These are phyloP conservation scores for Aspergillus arachidicola DNA, from an alignment of 2,329 filamentous ascomycete genomes.

Conservation along the genomic window DNA sequence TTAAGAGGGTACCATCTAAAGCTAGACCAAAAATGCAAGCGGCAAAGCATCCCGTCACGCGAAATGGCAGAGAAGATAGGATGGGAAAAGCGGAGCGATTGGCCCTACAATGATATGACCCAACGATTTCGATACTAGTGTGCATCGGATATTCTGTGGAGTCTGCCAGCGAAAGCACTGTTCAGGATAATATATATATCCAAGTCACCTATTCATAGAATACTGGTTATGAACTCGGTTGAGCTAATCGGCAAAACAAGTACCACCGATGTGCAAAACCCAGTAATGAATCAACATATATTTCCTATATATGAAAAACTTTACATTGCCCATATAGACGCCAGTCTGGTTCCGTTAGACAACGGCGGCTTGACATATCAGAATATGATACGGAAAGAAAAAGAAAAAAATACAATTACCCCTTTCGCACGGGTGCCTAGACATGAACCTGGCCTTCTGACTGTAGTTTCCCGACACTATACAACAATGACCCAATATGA, in stretches of 20 bases:
- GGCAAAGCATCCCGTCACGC: not conserved
- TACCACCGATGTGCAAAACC: not conserved
- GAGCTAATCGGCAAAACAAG: not conserved
- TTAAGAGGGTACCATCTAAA: not conserved
- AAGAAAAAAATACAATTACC: not conserved
- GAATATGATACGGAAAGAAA: not conserved
- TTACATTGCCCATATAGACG: not conserved
- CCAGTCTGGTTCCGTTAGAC: not conserved
- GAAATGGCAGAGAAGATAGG: not conserved
- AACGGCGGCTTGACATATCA: not conserved
- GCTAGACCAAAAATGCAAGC: not conserved
- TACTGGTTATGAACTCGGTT: not conserved
- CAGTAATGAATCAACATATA: not conserved
- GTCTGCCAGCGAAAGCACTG: not conserved
- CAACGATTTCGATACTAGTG: not conserved
- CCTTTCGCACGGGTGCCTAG: not conserved
- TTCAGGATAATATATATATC: not conserved
- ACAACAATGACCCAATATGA: conserved; percentile 18
- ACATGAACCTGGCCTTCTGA: not conserved
- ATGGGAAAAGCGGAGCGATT: not conserved
- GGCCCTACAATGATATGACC: not conserved
- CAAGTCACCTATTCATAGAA: not conserved
- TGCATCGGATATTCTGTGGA: not conserved
- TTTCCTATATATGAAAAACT: conserved; percentile 1
- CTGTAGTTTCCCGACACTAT: conserved; percentile 9